phyloP scores from a whole-genome alignment of 768 basidiomycete species.

The Leccinum truebloodii region DNA sequence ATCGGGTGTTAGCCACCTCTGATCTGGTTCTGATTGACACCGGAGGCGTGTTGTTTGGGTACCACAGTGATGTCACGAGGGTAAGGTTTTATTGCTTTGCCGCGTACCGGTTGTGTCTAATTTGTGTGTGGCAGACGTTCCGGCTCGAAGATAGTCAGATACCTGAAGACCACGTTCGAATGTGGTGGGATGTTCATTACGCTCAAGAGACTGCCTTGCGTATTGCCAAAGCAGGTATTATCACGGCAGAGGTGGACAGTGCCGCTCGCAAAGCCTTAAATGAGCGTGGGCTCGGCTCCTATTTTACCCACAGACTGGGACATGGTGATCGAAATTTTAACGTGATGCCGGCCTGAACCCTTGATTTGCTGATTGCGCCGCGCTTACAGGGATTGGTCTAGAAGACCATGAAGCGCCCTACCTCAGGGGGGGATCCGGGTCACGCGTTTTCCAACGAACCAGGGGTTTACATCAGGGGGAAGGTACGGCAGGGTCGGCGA shows the following conservation, averaged over 20 bases:
- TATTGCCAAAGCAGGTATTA: conserved; percentile 46
- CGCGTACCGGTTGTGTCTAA: not conserved
- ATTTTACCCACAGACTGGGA: conserved; percentile 82
- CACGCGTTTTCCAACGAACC: conserved; percentile 86
- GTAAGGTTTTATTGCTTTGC: conserved; percentile 40
- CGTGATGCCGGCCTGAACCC: conserved; percentile 11
- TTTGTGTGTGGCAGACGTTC: conserved; percentile 49
- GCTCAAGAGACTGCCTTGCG: conserved; percentile 62
- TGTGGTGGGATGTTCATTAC: conserved; percentile 66
- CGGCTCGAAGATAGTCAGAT: conserved; percentile 60
- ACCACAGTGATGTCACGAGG: conserved; percentile 76
- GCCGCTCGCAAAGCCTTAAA: conserved; percentile 57
- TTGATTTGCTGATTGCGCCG: conserved; percentile 14
- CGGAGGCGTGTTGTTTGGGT: conserved; percentile 70
- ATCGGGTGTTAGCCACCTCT: conserved; percentile 50
- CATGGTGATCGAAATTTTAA: conserved; percentile 53
- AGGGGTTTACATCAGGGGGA: conserved; percentile 68
- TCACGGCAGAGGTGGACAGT: conserved; percentile 58
- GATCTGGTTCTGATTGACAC: conserved; percentile 80
- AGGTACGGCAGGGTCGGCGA: conserved; percentile 38
- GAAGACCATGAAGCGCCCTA: conserved; percentile 85
- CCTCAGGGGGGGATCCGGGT: conserved; percentile 71
- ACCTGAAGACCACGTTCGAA: conserved; percentile 46
- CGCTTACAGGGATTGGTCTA: conserved; percentile 68
- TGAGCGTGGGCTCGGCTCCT: conserved; percentile 44